Conservation (phyloP, 805 yeast species). For the Wickerhamomyces tratensis region DNA sequence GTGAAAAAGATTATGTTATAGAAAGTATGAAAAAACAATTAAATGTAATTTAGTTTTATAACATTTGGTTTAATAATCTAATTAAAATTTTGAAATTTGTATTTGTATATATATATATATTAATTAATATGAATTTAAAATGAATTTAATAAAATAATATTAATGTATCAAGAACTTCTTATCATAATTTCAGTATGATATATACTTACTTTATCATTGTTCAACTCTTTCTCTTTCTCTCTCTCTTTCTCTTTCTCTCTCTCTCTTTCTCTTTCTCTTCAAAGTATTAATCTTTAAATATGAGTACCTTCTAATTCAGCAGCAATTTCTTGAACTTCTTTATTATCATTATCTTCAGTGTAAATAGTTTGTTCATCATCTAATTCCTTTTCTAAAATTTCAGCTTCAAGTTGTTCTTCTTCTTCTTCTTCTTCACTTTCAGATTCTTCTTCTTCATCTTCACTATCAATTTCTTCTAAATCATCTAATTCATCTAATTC, state of each 20-base stretch:
- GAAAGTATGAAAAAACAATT: constrained; percentile 27
- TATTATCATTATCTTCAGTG: constrained; percentile 32
- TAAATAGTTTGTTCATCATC: constrained; percentile 28
- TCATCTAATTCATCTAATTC: constrained; percentile 92
- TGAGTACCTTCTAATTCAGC: constrained; percentile 47
- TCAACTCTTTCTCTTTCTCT: no score
- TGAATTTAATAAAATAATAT: no score
- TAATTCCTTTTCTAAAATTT: constrained; percentile 31
- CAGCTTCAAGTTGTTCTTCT: constrained; percentile 36
- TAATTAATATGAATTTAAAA: no score
- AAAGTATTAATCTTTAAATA: constrained; percentile 19
- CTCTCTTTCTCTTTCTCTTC: no score
- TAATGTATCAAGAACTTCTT: no score
- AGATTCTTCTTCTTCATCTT: constrained; percentile 41
- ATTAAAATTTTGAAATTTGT: no score
- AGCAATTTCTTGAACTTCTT: constrained; percentile 47
- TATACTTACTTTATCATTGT: no score
- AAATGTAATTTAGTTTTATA: constrained; percentile 6
- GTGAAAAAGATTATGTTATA: constrained; percentile 49
- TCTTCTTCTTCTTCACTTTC: constrained; percentile 28
- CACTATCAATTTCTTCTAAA: constrained; percentile 70
- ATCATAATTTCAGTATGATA: no score
- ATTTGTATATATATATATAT: no score
- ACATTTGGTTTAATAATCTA: not conserved
- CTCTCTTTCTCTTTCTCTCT: no score